These are phyloP conservation scores for Periconia digitata DNA, from an alignment of 2,329 filamentous ascomycete genomes.

Conservation along the genomic window DNA sequence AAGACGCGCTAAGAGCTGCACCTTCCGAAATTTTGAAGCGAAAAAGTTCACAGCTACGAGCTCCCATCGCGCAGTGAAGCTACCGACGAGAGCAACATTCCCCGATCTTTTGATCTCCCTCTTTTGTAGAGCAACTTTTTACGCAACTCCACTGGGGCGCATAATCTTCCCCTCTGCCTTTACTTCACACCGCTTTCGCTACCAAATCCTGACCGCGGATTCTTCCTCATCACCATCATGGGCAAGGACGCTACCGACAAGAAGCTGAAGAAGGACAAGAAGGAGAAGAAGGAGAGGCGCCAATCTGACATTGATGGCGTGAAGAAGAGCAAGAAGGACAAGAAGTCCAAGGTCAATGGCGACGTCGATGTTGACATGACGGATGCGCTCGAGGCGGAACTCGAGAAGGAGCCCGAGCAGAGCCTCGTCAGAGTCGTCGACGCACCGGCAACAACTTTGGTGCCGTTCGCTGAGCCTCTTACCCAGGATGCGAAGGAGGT, in stretches of 20 bases:
- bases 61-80: background rate
- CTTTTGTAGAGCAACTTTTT: background rate
- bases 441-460: slow-evolving; percentile 59
- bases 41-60: slow-evolving; percentile 8
- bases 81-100: background rate
- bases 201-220: background rate
- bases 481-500: slow-evolving; percentile 72
- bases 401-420: slow-evolving; percentile 64
- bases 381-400: slow-evolving; percentile 55
- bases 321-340: slow-evolving; percentile 57
- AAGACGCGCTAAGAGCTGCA: slow-evolving; percentile 8
- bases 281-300: slow-evolving; percentile 70
- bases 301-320: slow-evolving; percentile 39
- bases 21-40: slow-evolving; percentile 8
- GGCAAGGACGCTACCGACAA: slow-evolving; percentile 43
- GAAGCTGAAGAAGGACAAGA: slow-evolving; percentile 59
- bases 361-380: slow-evolving; percentile 51
- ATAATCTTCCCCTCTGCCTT: background rate
- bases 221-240: slow-evolving; percentile 20
- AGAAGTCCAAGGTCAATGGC: slow-evolving; percentile 68
- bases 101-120: background rate
- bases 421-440: slow-evolving; percentile 49
- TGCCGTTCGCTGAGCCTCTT: slow-evolving; percentile 81
- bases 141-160: background rate
- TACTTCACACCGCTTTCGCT: background rate